Percentiles rank a stretch among this genome's conserved stretches.
Conservation (phyloP, 2,329 filamentous ascomycete species). For the Cladosporium halotolerans region DNA sequence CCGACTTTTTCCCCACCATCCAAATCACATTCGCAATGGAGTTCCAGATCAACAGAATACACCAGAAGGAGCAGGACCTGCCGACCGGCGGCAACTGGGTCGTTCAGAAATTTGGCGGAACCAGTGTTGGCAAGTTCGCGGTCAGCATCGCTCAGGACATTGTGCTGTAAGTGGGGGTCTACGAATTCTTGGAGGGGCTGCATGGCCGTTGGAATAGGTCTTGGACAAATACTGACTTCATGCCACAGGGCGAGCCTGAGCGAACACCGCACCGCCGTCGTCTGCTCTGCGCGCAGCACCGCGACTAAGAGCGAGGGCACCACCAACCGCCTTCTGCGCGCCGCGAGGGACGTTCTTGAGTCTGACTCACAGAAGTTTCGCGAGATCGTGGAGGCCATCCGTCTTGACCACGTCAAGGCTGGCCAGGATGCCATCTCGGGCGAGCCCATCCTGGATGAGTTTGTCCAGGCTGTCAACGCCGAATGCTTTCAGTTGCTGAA, state of each 20-base stretch:
- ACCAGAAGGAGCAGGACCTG: conserved; percentile 41
- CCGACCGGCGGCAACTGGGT: conserved; percentile 59
- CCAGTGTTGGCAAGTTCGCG: conserved; percentile 90
- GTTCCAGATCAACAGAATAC: conserved; percentile 28
- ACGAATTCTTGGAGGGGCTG: background rate
- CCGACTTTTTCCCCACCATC: background rate
- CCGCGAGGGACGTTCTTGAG: conserved; percentile 38
- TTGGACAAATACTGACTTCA: conserved; percentile 4
- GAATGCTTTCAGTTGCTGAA: conserved; percentile 79
- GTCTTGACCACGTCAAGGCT: conserved; percentile 71
- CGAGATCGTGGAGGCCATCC: conserved; percentile 72
- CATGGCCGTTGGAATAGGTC: background rate
- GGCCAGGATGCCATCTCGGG: conserved; percentile 46
- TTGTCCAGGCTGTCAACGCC: conserved; percentile 61
- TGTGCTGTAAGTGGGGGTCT: conserved; percentile 42
- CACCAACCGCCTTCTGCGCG: conserved; percentile 64
- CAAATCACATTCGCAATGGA: conserved; percentile 9
- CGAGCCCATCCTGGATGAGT: conserved; percentile 42
- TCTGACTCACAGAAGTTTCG: conserved; percentile 53
- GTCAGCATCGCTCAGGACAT: conserved; percentile 54
- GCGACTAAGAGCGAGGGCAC: conserved; percentile 93
- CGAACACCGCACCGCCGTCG: conserved; percentile 74
- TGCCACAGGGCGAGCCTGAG: conserved; percentile 44
- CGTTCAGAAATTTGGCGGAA: conserved; percentile 93
- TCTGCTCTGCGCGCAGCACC: conserved; percentile 91